A percentile compares a stretch with the other conserved stretches of the same genome.
phyloP scores from a whole-genome alignment of 73 alveolate genomes.

The Diophrys appendiculata region DNA sequence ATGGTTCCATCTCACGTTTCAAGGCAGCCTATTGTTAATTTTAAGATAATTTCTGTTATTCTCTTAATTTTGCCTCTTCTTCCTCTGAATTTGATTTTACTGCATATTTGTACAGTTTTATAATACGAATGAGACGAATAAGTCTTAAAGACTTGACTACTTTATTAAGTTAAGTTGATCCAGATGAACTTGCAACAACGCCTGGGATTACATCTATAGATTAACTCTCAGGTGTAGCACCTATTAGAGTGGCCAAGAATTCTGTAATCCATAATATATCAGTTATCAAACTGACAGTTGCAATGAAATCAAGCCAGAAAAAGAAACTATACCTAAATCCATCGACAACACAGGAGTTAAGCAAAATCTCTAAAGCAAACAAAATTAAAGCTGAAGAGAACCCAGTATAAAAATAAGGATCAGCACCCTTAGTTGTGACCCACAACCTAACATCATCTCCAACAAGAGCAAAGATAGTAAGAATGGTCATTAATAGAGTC shows the following conservation, averaged over 20 bases:
- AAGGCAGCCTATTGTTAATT: slow-evolving; percentile 81
- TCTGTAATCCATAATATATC: slow-evolving; percentile 66
- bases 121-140: slow-evolving; percentile 77
- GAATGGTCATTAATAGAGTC: slow-evolving; percentile 59
- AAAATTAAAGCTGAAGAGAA: slow-evolving; percentile 45
- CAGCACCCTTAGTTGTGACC: slow-evolving; percentile 62
- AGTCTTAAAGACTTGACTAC: slow-evolving; percentile 65
- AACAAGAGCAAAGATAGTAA: slow-evolving; percentile 68
- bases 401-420: slow-evolving; percentile 57
- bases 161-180: slow-evolving; percentile 31
- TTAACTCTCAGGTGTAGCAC: slow-evolving; percentile 14
- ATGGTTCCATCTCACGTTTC: slow-evolving; percentile 76
- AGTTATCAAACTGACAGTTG: slow-evolving; percentile 65
- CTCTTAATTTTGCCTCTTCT: slow-evolving; percentile 74
- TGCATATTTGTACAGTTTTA: slow-evolving; percentile 78
- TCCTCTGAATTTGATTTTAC: slow-evolving; percentile 75
- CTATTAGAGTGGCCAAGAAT: slow-evolving; percentile 20
- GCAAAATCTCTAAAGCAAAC: slow-evolving; percentile 55
- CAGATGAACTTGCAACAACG: slow-evolving; percentile 15
- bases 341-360: slow-evolving; percentile 61
- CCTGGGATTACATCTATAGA: slow-evolving; percentile 65
- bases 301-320: slow-evolving; percentile 78
- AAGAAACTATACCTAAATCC: slow-evolving; percentile 72
- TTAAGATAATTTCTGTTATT: slow-evolving; percentile 64
- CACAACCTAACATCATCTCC: slow-evolving; percentile 77